Conservation (phyloP, 306 rosid genomes). For the Trifolium repens region DNA sequence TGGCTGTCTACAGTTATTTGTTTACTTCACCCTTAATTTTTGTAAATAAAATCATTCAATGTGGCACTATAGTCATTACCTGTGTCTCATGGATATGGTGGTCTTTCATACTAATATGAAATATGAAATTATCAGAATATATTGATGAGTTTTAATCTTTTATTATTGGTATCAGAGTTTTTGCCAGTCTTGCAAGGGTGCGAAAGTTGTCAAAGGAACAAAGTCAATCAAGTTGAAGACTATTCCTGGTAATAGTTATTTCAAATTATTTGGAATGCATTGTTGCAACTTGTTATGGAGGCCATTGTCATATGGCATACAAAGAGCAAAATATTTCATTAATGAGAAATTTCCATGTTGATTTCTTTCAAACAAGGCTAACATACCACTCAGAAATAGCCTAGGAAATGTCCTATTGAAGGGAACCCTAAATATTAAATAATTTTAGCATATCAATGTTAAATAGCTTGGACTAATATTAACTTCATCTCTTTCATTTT, state of each 20-base stretch:
- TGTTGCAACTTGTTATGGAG: background rate
- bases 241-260: constrained; percentile 60
- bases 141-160: constrained; percentile 18
- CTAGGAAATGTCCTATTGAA: constrained; percentile 23
- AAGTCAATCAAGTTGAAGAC: constrained; percentile 77
- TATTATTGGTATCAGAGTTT: constrained; percentile 47
- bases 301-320: constrained; percentile 9
- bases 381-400: background rate
- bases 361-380: background rate
- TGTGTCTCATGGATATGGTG: constrained; percentile 13
- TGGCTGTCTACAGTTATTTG: constrained; percentile 16
- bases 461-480: constrained; percentile 13
- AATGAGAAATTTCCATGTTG: background rate
- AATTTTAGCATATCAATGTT: background rate
- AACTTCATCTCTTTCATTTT: background rate
- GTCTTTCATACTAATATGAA: background rate
- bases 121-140: constrained; percentile 10
- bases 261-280: background rate
- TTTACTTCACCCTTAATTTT: background rate
- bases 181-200: constrained; percentile 84
- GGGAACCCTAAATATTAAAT: constrained; percentile 17
- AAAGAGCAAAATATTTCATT: background rate
- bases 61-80: background rate
- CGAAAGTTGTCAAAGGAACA: constrained; percentile 64
- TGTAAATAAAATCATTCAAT: constrained; percentile 3